These are phyloP conservation scores for Trichoderma atrobrunneum DNA, from an alignment of 2,329 filamentous ascomycete genomes.

Conservation along the genomic window DNA sequence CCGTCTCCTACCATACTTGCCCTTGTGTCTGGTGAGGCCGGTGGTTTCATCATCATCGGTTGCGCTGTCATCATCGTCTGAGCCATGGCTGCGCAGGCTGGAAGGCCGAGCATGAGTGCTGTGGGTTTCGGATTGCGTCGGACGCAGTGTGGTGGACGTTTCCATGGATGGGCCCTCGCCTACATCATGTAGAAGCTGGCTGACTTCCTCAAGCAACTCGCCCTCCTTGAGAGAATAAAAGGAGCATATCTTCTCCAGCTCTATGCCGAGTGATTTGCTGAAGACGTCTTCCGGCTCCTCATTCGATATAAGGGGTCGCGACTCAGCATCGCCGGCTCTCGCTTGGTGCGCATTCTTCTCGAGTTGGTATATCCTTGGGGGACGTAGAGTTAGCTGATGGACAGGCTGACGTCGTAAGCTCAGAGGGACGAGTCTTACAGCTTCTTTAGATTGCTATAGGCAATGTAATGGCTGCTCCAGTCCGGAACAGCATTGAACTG, in stretches of 20 bases:
- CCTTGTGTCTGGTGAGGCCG: slow-evolving; percentile 47
- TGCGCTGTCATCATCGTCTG: slow-evolving; percentile 57
- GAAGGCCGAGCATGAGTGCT: slow-evolving; percentile 28
- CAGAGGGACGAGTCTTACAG: slow-evolving; percentile 57
- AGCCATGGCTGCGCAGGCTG: slow-evolving; percentile 41
- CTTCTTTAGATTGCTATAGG: slow-evolving; percentile 98
- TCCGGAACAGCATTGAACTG: slow-evolving; percentile 99
- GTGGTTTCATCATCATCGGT: slow-evolving; percentile 62
- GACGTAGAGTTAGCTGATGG: neutral
- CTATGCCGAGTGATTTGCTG: slow-evolving; percentile 74
- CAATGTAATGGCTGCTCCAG: slow-evolving; percentile 97
- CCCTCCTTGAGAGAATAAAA: slow-evolving; percentile 89
- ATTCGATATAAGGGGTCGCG: slow-evolving; percentile 72
- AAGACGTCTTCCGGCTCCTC: slow-evolving; percentile 81
- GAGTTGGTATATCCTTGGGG: slow-evolving; percentile 82
- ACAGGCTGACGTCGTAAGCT: neutral
- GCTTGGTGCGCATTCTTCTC: slow-evolving; percentile 77
- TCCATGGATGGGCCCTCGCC: slow-evolving; percentile 50
- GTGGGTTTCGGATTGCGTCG: slow-evolving; percentile 31
- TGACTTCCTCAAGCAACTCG: slow-evolving; percentile 79
- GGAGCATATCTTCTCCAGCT: slow-evolving; percentile 88
- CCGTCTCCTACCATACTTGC: slow-evolving; percentile 40
- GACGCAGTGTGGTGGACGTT: slow-evolving; percentile 37
- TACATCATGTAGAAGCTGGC: slow-evolving; percentile 72
- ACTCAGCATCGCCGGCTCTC: slow-evolving; percentile 69